Conservation (phyloP, 1,139 yeast species). For the Yamadazyma songkhlaensis region DNA sequence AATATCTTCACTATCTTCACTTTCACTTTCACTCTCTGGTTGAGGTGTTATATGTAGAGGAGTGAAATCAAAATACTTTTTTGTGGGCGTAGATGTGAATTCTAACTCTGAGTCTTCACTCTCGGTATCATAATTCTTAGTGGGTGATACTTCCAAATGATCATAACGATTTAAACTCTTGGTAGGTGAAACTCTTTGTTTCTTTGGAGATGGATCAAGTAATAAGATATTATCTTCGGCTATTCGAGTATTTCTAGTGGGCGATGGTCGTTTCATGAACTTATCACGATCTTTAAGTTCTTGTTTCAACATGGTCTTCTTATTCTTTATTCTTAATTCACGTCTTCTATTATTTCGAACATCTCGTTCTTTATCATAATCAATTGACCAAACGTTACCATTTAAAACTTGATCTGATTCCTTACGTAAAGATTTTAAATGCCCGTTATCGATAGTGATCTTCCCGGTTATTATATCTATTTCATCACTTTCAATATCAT, state of each 20-base stretch:
- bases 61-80: no score
- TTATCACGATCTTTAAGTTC: conserved; percentile 16
- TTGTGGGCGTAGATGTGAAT: no score
- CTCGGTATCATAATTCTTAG: background rate
- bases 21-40: conserved; percentile 1
- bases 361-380: conserved; percentile 19
- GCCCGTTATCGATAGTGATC: conserved; percentile 63
- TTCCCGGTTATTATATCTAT: conserved; percentile 62
- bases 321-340: conserved; percentile 6
- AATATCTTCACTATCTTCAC: background rate
- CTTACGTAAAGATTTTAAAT: conserved; percentile 41
- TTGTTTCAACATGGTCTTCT: conserved; percentile 16
- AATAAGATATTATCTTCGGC: conserved; percentile 21
- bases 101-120: no score
- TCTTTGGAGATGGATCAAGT: conserved; percentile 31
- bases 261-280: conserved; percentile 9
- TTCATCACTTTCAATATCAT: conserved; percentile 57
- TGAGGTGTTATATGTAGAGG: no score
- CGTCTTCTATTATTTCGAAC: conserved; percentile 10
- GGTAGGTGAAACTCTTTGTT: conserved; percentile 14
- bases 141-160: conserved; percentile 4
- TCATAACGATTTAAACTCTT: conserved; percentile 2
- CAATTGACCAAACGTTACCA: conserved; percentile 22
- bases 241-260: conserved; percentile 4
- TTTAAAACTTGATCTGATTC: conserved; percentile 9